phyloP scores from a whole-genome alignment of 257 asterid species.

The Gentiana straminea region DNA sequence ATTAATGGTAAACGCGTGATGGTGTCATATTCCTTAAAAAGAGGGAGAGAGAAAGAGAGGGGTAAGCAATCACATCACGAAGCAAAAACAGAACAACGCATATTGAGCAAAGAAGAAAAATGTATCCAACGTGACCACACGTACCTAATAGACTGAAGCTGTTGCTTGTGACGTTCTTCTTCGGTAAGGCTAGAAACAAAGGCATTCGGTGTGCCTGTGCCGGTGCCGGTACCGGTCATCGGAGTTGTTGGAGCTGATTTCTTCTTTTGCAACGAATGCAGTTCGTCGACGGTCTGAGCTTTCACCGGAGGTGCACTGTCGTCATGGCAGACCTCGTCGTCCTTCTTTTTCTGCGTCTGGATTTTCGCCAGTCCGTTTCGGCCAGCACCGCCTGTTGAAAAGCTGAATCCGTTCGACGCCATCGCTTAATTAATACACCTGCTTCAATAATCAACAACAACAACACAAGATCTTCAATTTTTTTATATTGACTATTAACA shows the following conservation, averaged over 20 bases:
- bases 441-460: neutral
- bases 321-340: conserved; percentile 57
- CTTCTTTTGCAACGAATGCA: conserved; percentile 89
- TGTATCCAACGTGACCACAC: too few relatives aligned
- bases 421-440: neutral
- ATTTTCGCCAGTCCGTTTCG: conserved; percentile 52
- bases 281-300: conserved; percentile 71
- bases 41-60: neutral
- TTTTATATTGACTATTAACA: neutral
- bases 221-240: conserved; percentile 13
- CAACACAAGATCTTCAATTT: neutral
- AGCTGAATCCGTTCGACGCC: conserved; percentile 29
- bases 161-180: conserved; percentile 62
- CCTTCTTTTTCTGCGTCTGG: conserved; percentile 48
- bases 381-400: conserved; percentile 27
- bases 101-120: too few relatives aligned
- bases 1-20: too few relatives aligned
- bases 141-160: conserved; percentile 82
- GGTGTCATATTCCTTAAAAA: neutral
- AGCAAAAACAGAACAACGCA: too few relatives aligned
- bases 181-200: conserved; percentile 32
- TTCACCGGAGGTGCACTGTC: conserved; percentile 65
- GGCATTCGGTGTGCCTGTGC: conserved; percentile 20
- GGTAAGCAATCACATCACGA: too few relatives aligned
- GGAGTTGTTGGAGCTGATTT: conserved; percentile 83